Conservation (phyloP, 2,329 filamentous ascomycete genomes). For the Aspergillus tamarii region DNA sequence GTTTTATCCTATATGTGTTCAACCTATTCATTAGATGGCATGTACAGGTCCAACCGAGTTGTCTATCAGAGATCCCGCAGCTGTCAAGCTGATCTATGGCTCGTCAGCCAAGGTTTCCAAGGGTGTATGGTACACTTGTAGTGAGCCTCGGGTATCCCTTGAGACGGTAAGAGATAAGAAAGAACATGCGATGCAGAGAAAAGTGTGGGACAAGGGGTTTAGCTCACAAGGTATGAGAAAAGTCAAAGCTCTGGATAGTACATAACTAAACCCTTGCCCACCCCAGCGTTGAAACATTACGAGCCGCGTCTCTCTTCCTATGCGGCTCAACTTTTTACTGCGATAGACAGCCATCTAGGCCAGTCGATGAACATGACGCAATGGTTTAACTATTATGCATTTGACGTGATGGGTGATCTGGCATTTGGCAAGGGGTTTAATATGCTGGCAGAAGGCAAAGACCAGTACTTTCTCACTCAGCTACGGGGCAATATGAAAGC, state of each 20-base stretch:
- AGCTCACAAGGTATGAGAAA: conserved; percentile 27
- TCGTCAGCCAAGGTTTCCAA: conserved; percentile 17
- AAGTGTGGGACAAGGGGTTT: conserved; percentile 38
- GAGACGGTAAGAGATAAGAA: conserved; percentile 25
- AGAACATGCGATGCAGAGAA: conserved; percentile 18
- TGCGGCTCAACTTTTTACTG: conserved; percentile 10
- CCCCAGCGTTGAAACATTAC: conserved; percentile 3
- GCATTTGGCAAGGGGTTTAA: conserved; percentile 41
- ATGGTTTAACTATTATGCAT: conserved; percentile 27
- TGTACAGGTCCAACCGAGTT: conserved; percentile 14
- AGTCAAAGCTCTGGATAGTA: too few relatives aligned
- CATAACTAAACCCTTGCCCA: too few relatives aligned
- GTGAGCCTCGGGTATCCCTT: conserved; percentile 24
- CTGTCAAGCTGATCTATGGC: conserved; percentile 7
- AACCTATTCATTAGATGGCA: neutral
- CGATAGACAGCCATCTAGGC: conserved; percentile 8
- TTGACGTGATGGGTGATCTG: conserved; percentile 43
- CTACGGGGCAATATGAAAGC: conserved; percentile 21
- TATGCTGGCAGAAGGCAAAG: conserved; percentile 32
- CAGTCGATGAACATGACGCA: conserved; percentile 19
- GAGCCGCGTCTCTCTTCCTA: conserved; percentile 4
- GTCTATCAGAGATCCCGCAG: conserved; percentile 8
- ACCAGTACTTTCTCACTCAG: conserved; percentile 23
- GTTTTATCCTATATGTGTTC: neutral
- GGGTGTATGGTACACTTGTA: conserved; percentile 30